phyloP scores from a whole-genome alignment of 1,284 basidiomycete genomes.

The Puccinia hordei region DNA sequence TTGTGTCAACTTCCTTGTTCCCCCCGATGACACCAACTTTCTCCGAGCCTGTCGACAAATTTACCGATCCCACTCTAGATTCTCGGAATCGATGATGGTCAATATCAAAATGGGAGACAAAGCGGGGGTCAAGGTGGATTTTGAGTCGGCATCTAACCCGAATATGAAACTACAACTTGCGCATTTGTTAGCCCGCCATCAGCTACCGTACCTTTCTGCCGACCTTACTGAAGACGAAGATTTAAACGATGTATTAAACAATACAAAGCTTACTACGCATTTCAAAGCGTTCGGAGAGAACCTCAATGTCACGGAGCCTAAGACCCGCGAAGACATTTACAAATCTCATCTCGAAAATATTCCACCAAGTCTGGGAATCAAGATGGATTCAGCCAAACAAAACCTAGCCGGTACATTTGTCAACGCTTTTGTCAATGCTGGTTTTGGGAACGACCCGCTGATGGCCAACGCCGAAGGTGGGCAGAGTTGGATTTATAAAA shows the following conservation, averaged over 20 bases:
- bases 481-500: slow-evolving; percentile 98
- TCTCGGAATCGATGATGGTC: slow-evolving; percentile 85
- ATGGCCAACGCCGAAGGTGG: slow-evolving; percentile 96
- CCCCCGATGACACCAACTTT: slow-evolving; percentile 90
- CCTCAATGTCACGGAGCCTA: slow-evolving; percentile 84
- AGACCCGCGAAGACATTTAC: slow-evolving; percentile 94
- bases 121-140: slow-evolving; percentile 79
- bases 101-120: slow-evolving; percentile 83
- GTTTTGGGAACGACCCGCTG: slow-evolving; percentile 97
- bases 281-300: slow-evolving; percentile 95
- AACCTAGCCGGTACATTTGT: slow-evolving; percentile 97
- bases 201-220: slow-evolving; percentile 69
- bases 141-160: slow-evolving; percentile 78
- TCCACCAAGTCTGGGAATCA: slow-evolving; percentile 64
- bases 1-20: slow-evolving; percentile 86
- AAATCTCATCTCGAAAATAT: slow-evolving; percentile 93
- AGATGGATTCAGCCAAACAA: slow-evolving; percentile 87
- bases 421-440: slow-evolving; percentile 98
- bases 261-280: slow-evolving; percentile 67
- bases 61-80: slow-evolving; percentile 83
- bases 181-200: slow-evolving; percentile 86
- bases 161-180: slow-evolving; percentile 95
- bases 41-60: slow-evolving; percentile 85
- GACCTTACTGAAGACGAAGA: slow-evolving; percentile 76
- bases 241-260: slow-evolving; percentile 61